Conservation (phyloP, 257 asterid species). For the Cinchona pubescens region DNA sequence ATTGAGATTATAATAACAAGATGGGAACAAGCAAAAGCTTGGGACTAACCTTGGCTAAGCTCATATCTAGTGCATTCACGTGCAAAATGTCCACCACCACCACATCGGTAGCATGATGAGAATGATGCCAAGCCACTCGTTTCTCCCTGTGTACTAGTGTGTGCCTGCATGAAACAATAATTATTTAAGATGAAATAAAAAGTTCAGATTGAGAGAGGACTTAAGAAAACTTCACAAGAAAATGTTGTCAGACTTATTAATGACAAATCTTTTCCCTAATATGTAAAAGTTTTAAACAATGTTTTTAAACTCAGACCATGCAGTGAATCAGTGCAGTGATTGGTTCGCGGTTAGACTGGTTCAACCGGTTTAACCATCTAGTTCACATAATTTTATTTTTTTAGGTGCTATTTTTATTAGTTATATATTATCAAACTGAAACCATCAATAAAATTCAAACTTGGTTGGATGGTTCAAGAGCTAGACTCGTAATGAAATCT, state of each 20-base stretch:
- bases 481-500: too few species aligned
- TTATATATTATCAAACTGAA: too few species aligned
- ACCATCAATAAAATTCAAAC: too few species aligned
- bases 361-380: too few species aligned
- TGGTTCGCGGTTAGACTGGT: too few species aligned
- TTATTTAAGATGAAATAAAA: background rate
- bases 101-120: constrained; percentile 73
- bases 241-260: background rate
- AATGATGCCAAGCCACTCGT: constrained; percentile 29
- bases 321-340: too few species aligned
- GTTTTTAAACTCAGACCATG: background rate
- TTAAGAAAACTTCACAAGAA: background rate
- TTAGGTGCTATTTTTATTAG: too few species aligned
- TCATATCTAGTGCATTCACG: constrained; percentile 94
- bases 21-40: background rate
- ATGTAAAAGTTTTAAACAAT: background rate
- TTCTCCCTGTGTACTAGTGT: constrained; percentile 43
- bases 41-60: constrained; percentile 40
- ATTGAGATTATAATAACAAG: background rate
- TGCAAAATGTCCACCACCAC: constrained; percentile 79
- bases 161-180: constrained; percentile 46
- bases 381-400: too few species aligned
- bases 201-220: background rate
- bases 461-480: too few species aligned
- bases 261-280: background rate